phyloP scores from a whole-genome alignment of 148 eudicot genomes.

The Beta vulgaris region DNA sequence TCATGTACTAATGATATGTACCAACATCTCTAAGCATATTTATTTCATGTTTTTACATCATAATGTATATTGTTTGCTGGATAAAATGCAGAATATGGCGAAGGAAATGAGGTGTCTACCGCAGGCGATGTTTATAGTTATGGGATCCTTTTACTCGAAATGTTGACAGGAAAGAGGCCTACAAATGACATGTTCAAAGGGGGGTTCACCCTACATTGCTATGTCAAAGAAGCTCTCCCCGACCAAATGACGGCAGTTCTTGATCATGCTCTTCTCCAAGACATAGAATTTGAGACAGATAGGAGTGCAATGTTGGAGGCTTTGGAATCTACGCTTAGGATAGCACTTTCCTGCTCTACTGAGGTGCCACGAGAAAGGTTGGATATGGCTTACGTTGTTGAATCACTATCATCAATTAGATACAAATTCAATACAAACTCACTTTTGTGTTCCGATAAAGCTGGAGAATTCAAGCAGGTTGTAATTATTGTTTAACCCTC shows the following conservation, averaged over 20 bases:
- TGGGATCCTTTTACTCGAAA: constrained; percentile 34
- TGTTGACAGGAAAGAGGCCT: constrained; percentile 30
- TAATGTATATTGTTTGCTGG: neutral
- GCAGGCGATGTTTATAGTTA: constrained; percentile 31
- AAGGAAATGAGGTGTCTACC: constrained; percentile 25
- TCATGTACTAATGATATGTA: too few species aligned
- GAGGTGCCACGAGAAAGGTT: constrained; percentile 9
- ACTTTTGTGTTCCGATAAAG: too few species aligned
- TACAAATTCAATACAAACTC: too few species aligned
- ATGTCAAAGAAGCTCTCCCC: constrained; percentile 16
- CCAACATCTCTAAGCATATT: too few species aligned
- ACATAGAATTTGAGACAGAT: neutral
- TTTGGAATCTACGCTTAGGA: neutral
- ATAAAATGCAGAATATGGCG: constrained; percentile 26
- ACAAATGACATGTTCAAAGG: constrained; percentile 22
- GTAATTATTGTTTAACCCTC: too few species aligned
- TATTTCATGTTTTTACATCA: too few species aligned
- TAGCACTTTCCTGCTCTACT: constrained; percentile 16
- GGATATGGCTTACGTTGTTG: constrained; percentile 1
- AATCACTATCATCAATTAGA: neutral
- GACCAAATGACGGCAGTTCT: neutral
- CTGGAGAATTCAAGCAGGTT: too few species aligned
- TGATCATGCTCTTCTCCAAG: constrained; percentile 14
- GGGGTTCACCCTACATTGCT: constrained; percentile 20
- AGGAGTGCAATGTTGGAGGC: neutral